Evolutionary conservation across 768 basidiomycete species (phyloP).

Genomic region (Phylloporus scabripes): DNA sequence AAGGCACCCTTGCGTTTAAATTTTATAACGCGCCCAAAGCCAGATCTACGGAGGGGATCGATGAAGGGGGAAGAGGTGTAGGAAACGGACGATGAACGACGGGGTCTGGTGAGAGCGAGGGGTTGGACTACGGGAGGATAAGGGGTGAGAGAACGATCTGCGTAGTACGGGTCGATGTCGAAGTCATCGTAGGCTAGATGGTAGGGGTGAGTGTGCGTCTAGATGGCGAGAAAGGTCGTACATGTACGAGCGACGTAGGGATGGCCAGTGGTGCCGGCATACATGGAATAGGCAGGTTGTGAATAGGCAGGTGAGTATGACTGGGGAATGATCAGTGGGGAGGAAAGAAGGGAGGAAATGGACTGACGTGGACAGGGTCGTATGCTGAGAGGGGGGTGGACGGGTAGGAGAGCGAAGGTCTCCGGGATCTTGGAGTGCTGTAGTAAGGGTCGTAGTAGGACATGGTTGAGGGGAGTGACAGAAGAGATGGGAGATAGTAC

Average conservation of each 20-base stretch:
- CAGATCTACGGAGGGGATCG: constrained; percentile 41
- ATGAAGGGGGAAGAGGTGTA: constrained; percentile 31
- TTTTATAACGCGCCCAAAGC: constrained; percentile 51
- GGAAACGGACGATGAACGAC: constrained; percentile 39
- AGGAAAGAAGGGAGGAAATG: background rate
- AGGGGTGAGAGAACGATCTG: constrained; percentile 15
- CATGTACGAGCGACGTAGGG: constrained; percentile 38
- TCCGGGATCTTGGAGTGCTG: constrained; percentile 27
- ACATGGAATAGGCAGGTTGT: constrained; percentile 43
- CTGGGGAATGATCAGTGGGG: constrained; percentile 14
- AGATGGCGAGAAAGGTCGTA: constrained; percentile 20
- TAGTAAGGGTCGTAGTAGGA: constrained; percentile 42
- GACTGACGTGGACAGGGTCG: constrained; percentile 40
- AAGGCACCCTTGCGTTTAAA: constrained; percentile 72
- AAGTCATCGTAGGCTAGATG: constrained; percentile 51
- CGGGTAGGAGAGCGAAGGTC: constrained; percentile 32
- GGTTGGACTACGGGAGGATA: constrained; percentile 24
- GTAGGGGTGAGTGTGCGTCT: constrained; percentile 1
- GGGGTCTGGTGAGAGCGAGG: constrained; percentile 18
- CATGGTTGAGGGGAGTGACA: constrained; percentile 26
- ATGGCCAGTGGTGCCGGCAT: constrained; percentile 36
- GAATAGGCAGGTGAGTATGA: constrained; percentile 42
- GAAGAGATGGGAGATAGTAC: background rate
- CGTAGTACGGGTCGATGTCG: constrained; percentile 49
- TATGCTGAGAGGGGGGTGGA: constrained; percentile 36